These are phyloP conservation scores for Pichia sp. DNA, from an alignment of 1,139 yeast genomes.

Conservation along the genomic window DNA sequence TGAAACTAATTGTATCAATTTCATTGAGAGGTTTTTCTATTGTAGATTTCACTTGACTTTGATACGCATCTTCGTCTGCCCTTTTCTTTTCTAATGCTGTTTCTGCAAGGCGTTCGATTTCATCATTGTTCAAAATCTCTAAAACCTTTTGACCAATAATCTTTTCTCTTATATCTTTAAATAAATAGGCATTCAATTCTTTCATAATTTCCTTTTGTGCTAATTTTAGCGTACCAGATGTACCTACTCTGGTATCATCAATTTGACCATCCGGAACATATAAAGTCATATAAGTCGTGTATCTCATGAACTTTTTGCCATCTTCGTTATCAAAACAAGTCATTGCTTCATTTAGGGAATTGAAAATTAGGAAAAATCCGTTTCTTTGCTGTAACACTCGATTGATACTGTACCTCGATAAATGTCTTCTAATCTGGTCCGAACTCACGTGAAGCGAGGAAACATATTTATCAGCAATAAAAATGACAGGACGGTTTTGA, in stretches of 20 bases:
- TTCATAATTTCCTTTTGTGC: conserved; percentile 51
- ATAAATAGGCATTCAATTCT: conserved; percentile 56
- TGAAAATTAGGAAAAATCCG: conserved; percentile 70
- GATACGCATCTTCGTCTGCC: conserved; percentile 8
- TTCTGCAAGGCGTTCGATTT: conserved; percentile 47
- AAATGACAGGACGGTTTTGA: conserved; percentile 47
- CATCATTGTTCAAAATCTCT: conserved; percentile 51
- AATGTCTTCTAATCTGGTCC: conserved; percentile 43
- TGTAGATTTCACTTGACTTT: too few relatives aligned
- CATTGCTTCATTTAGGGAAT: conserved; percentile 53
- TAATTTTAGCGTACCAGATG: conserved; percentile 9
- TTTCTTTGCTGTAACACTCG: conserved; percentile 51
- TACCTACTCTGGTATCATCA: conserved; percentile 20
- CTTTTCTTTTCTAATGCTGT: conserved; percentile 25
- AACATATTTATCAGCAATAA: conserved; percentile 45
- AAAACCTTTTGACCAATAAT: conserved; percentile 65
- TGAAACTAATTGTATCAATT: neutral
- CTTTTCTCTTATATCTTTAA: conserved; percentile 70
- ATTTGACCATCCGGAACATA: conserved; percentile 24
- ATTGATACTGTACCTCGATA: conserved; percentile 55
- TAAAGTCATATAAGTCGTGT: conserved; percentile 49
- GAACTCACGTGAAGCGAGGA: conserved; percentile 43
- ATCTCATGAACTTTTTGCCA: conserved; percentile 45
- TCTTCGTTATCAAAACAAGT: conserved; percentile 62
- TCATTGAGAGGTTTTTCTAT: too few relatives aligned